Percentiles rank a stretch among this genome's conserved stretches.
Conservation (phyloP, 768 basidiomycete species). For the Sistotremastrum suecicum region DNA sequence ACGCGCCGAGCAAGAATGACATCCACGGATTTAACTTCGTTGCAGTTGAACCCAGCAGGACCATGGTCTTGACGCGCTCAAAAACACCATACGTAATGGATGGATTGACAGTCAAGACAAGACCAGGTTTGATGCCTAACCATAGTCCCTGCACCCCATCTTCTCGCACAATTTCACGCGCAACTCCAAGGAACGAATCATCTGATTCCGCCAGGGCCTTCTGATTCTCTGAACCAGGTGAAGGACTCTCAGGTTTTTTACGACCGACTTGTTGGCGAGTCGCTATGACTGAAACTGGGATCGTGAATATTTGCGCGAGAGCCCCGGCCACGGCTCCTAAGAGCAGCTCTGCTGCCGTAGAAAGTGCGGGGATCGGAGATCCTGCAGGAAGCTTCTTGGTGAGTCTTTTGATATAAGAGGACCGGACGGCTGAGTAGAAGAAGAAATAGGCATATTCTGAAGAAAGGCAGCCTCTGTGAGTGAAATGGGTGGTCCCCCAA, state of each 20-base stretch:
- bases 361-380: slow-evolving; percentile 45
- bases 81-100: slow-evolving; percentile 95
- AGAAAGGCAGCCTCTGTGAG: background rate
- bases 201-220: background rate
- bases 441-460: slow-evolving; percentile 99
- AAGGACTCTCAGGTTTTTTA: background rate
- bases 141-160: slow-evolving; percentile 82
- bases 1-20: slow-evolving; percentile 78
- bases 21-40: slow-evolving; percentile 61
- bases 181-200: slow-evolving; percentile 69
- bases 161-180: slow-evolving; percentile 75
- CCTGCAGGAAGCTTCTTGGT: slow-evolving; percentile 43
- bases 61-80: slow-evolving; percentile 72
- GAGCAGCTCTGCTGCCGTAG: slow-evolving; percentile 66
- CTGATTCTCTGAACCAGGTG: slow-evolving; percentile 3
- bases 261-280: slow-evolving; percentile 89
- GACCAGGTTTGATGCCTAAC: slow-evolving; percentile 82
- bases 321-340: slow-evolving; percentile 89
- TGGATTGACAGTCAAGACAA: slow-evolving; percentile 95
- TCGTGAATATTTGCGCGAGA: slow-evolving; percentile 94
- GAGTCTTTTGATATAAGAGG: slow-evolving; percentile 64
- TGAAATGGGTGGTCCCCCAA: slow-evolving; percentile 1
- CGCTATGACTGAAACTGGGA: slow-evolving; percentile 94
- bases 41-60: slow-evolving; percentile 34
- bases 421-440: slow-evolving; percentile 89